These are phyloP conservation scores for Pestalotiopsis sp. DNA, from an alignment of 2,329 filamentous ascomycete species.

Conservation along the genomic window DNA sequence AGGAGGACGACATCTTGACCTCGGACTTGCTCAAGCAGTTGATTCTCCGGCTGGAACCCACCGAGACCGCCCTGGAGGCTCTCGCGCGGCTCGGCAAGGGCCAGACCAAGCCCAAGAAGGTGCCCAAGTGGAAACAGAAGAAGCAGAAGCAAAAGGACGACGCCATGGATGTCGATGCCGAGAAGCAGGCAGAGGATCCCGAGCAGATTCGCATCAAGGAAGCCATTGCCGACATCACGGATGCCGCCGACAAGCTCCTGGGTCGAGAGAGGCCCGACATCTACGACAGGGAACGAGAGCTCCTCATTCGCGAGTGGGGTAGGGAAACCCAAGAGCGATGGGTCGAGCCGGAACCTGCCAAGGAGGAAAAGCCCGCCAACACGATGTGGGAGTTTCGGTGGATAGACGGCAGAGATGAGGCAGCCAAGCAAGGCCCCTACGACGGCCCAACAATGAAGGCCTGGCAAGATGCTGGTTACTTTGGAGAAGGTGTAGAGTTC, in stretches of 20 bases:
- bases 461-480: conserved; percentile 92
- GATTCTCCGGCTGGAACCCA: conserved; percentile 72
- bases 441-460: conserved; percentile 83
- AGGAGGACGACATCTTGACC: conserved; percentile 75
- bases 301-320: conserved; percentile 79
- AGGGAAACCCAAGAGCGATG: conserved; percentile 88
- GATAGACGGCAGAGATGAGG: conserved; percentile 84
- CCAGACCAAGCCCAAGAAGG: conserved; percentile 59
- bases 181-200: conserved; percentile 61
- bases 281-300: conserved; percentile 86
- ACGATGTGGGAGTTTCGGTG: conserved; percentile 89
- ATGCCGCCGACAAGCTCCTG: conserved; percentile 84
- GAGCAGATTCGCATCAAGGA: conserved; percentile 71
- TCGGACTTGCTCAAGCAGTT: conserved; percentile 74
- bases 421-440: conserved; percentile 81
- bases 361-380: conserved; percentile 21
- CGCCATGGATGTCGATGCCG: conserved; percentile 71
- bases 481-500: conserved; percentile 86
- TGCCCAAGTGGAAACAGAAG: conserved; percentile 72
- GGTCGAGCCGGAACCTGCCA: conserved; percentile 50
- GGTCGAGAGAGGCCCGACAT: conserved; percentile 85
- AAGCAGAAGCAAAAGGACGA: conserved; percentile 63
- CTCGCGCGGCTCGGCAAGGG: conserved; percentile 77
- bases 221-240: conserved; percentile 81
- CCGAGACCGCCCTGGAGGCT: conserved; percentile 88